Evolutionary conservation across 306 rosid species (phyloP).

Genomic region (Cercis canadensis): DNA sequence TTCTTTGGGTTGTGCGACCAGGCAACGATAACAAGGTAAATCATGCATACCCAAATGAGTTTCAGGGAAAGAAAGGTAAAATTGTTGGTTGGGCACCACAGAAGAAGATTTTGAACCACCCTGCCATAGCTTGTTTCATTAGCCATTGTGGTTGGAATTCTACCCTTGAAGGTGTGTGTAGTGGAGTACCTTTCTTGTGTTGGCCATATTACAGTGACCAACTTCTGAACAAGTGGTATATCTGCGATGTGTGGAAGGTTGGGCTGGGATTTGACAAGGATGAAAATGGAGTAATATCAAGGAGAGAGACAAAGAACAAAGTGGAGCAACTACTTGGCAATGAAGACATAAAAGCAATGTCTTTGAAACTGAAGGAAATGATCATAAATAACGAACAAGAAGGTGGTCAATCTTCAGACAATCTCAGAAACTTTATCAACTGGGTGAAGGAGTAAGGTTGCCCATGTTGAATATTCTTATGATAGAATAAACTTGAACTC

Average conservation of each 20-base stretch:
- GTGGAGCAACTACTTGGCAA: slow-evolving; percentile 32
- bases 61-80: slow-evolving; percentile 18
- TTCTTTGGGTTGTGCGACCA: slow-evolving; percentile 27
- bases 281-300: slow-evolving; percentile 9
- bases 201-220: slow-evolving; percentile 43
- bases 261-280: slow-evolving; percentile 23
- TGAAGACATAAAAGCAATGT: slow-evolving; percentile 17
- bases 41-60: slow-evolving; percentile 18
- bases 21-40: neutral
- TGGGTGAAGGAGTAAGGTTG: slow-evolving; percentile 39
- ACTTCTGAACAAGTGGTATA: slow-evolving; percentile 24
- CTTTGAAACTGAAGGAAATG: slow-evolving; percentile 29
- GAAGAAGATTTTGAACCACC: slow-evolving; percentile 36
- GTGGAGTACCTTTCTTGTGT: slow-evolving; percentile 45
- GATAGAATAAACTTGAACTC: too few relatives aligned
- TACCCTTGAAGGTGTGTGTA: slow-evolving; percentile 33
- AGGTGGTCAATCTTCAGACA: slow-evolving; percentile 38
- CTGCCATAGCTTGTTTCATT: slow-evolving; percentile 45
- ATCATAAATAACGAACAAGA: slow-evolving; percentile 29
- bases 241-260: slow-evolving; percentile 39
- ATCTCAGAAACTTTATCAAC: slow-evolving; percentile 41
- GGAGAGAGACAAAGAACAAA: slow-evolving; percentile 25
- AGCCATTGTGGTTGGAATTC: slow-evolving; percentile 56
- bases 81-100: slow-evolving; percentile 44
- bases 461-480: too few relatives aligned